Evolutionary conservation across 441 rosid species (phyloP), one percentile per base, ranked within the genome.

Genomic region (Omphalea diandra): DNA sequence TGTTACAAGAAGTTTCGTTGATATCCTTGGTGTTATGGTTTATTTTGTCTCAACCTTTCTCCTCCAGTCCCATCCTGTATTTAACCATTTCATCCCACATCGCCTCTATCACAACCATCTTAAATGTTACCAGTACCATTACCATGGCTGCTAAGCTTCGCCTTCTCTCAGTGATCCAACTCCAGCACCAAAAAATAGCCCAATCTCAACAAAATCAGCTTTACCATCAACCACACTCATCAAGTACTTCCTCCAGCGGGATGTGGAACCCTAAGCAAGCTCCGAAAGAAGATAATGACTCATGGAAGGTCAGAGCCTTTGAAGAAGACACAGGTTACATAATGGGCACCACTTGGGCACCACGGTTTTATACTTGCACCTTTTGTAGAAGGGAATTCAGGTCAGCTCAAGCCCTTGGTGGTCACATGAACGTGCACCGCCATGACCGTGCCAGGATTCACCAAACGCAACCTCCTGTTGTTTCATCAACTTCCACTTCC

Each of bases 351-450:
- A 91, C 97, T 40, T 94, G 98, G 98, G 97, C 98, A 10, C 98
- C 98, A 1, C 80, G 97, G 79, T 94, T 92, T 49, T 94, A 94
- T 73, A 85, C 93, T 63, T 94, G 98, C 83, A 86, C 90, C 18
- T 94, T 94, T 52, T 94, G 98, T 73, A 75, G 92, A 73, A 87
- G 97, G 65, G 98, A 91, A 78, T 94, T 94, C 81, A 87, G 94
- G 56, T 91, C 97, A 2, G 97, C 98, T 58, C 98, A 94, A 82
- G 98, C 97, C 70, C 86, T 94, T 52, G 98, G 98, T 2, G 98
- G 98, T 70, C 98, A 93, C 84, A 93, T 94, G 98, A 94, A 91
- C 43, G 95, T 94, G 43, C 98, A 91, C 82, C 97, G 98, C 84
- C 91, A 95, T 2, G 98, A 91, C 84, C 87, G 98, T 0, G 98